Conservation (phyloP, 2,329 filamentous ascomycete species). For the Hypomyces perniciosus region DNA sequence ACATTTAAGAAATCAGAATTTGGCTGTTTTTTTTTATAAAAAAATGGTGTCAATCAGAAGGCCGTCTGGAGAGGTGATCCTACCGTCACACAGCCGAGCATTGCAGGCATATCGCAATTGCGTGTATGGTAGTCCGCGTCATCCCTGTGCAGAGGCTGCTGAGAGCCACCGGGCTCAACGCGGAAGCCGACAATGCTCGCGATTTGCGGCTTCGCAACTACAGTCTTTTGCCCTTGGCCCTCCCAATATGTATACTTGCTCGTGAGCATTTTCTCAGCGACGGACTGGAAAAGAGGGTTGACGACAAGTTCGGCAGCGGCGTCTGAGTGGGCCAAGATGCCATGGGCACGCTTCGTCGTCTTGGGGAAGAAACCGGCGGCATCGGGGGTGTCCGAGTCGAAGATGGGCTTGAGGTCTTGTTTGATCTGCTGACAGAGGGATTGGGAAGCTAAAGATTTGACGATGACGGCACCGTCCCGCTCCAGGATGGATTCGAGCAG, state of each 20-base stretch:
- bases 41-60: not conserved
- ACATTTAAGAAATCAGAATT: not conserved
- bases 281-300: constrained; percentile 28
- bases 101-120: constrained; percentile 30
- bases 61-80: not conserved
- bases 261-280: constrained; percentile 29
- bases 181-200: constrained; percentile 32
- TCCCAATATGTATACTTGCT: constrained; percentile 33
- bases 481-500: constrained; percentile 19
- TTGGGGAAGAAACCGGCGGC: constrained; percentile 34
- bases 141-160: constrained; percentile 34
- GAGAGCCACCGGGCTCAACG: constrained; percentile 33
- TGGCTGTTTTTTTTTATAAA: not conserved
- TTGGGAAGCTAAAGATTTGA: constrained; percentile 28
- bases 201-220: constrained; percentile 31
- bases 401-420: constrained; percentile 31
- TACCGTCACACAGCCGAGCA: constrained; percentile 30
- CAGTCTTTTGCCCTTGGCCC: constrained; percentile 25
- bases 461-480: constrained; percentile 31
- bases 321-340: constrained; percentile 32
- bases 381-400: constrained; percentile 31
- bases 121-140: constrained; percentile 26
- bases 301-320: constrained; percentile 32
- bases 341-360: constrained; percentile 34
- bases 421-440: constrained; percentile 30